Evolutionary conservation across 2,329 filamentous ascomycete genomes (phyloP).

Genomic region (Colletotrichum cuscutae): DNA sequence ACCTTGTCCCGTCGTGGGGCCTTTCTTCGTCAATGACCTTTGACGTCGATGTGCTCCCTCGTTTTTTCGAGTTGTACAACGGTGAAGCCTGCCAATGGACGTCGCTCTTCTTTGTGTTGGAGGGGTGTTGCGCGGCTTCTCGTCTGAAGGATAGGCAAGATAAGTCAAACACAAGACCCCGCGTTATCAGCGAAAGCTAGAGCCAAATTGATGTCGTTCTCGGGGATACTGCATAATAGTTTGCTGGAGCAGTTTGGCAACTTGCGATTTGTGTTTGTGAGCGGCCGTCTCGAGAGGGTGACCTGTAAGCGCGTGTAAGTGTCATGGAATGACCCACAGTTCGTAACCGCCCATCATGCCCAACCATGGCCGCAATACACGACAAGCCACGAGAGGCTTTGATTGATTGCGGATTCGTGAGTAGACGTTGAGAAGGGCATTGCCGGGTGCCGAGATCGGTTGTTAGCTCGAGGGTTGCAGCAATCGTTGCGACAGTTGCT

Average conservation of each 20-base stretch:
- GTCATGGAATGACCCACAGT: slow-evolving; percentile 2
- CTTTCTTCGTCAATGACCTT: background rate
- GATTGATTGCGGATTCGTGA: background rate
- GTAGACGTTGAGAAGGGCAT: background rate
- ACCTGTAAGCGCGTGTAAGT: background rate
- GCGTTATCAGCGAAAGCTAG: slow-evolving; percentile 31
- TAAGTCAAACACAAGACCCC: slow-evolving; percentile 12
- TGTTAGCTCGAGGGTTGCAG: slow-evolving; percentile 15
- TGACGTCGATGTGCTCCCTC: background rate
- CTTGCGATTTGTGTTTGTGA: background rate
- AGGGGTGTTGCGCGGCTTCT: slow-evolving; percentile 21
- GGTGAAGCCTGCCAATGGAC: background rate
- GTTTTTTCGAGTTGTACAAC: background rate
- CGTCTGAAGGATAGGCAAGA: slow-evolving; percentile 6
- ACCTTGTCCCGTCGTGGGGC: background rate
- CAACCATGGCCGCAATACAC: background rate
- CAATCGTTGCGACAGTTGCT: slow-evolving; percentile 15
- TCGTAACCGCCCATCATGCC: background rate
- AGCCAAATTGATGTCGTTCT: background rate
- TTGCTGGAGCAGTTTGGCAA: background rate
- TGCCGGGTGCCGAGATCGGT: slow-evolving; percentile 24
- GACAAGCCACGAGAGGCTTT: background rate
- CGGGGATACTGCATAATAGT: background rate
- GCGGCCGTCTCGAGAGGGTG: background rate
- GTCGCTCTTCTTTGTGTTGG: background rate